Conservation (phyloP, 257 asterid species). For the Ilex aquifolium region DNA sequence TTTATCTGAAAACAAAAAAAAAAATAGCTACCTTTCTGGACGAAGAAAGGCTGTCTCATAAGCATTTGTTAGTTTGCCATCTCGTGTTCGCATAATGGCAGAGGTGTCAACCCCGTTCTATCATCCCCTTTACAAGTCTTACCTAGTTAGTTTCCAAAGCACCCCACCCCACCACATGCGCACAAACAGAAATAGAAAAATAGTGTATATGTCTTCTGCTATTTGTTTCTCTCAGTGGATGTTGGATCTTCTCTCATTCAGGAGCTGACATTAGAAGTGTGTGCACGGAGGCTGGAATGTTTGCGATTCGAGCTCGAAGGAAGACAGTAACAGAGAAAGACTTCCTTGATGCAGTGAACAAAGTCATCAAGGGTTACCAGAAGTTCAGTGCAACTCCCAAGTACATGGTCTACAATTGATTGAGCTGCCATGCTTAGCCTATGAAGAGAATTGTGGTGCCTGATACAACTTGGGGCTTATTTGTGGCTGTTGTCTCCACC, state of each 20-base stretch:
- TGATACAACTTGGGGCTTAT: no score
- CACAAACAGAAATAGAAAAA: no score
- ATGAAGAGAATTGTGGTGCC: no score
- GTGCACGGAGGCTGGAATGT: constrained; percentile 98
- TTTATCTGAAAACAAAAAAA: no score
- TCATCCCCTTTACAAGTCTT: no score
- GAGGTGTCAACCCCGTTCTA: no score
- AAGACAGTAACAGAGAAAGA: constrained; percentile 95
- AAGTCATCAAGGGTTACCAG: constrained; percentile 93
- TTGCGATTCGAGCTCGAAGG: constrained; percentile 82
- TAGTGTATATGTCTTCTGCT: background rate
- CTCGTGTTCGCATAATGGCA: no score
- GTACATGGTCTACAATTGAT: constrained; percentile 87
- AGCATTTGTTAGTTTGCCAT: no score
- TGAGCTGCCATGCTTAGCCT: no score
- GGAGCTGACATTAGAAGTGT: constrained; percentile 95
- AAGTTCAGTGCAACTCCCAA: constrained; percentile 94
- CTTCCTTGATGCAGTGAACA: constrained; percentile 89
- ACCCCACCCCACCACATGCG: background rate
- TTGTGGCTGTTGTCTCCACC: no score
- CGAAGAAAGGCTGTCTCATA: no score
- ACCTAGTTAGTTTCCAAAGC: background rate
- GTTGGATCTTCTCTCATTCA: constrained; percentile 9
- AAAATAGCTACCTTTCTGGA: no score
- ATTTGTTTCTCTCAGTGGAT: background rate